Evolutionary conservation across 2,329 filamentous ascomycete genomes (phyloP).

Genomic region (Colletotrichum sp.): DNA sequence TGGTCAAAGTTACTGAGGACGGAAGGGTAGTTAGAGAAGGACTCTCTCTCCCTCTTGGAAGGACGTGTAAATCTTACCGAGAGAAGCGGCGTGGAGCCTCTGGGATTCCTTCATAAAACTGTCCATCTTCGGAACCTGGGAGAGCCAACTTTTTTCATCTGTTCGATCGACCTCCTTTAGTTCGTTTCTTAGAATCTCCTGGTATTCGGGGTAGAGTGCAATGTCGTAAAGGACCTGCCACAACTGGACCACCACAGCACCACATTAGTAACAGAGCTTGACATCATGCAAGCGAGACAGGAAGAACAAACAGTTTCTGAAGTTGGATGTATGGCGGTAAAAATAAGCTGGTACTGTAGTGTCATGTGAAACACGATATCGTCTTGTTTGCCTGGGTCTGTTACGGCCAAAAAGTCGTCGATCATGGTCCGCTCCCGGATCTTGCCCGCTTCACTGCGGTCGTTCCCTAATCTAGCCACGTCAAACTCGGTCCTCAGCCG

Average conservation of each 20-base stretch:
- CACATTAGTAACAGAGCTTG: not conserved
- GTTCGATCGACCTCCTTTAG: not conserved
- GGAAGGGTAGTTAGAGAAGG: not conserved
- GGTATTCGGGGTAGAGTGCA: not conserved
- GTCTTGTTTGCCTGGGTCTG: not conserved
- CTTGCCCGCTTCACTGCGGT: not conserved
- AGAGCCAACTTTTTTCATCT: not conserved
- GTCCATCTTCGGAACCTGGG: not conserved
- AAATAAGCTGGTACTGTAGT: not conserved
- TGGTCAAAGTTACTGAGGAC: not conserved
- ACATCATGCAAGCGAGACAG: not conserved
- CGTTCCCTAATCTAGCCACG: not conserved
- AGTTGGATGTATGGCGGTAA: not conserved
- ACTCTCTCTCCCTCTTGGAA: not conserved
- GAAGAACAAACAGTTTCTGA: not conserved
- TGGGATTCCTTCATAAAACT: conserved; percentile 9
- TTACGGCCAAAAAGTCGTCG: not conserved
- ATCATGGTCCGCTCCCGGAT: not conserved
- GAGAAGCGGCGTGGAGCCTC: not conserved
- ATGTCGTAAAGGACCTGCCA: not conserved
- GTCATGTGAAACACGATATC: not conserved
- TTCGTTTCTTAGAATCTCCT: not conserved
- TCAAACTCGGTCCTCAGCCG: not conserved
- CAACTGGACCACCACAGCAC: not conserved
- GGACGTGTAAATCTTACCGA: not conserved